Evolutionary conservation across 2,329 filamentous ascomycete species (phyloP), one percentile per base, ranked within the genome.

Genomic region (Monilinia fructicola): DNA sequence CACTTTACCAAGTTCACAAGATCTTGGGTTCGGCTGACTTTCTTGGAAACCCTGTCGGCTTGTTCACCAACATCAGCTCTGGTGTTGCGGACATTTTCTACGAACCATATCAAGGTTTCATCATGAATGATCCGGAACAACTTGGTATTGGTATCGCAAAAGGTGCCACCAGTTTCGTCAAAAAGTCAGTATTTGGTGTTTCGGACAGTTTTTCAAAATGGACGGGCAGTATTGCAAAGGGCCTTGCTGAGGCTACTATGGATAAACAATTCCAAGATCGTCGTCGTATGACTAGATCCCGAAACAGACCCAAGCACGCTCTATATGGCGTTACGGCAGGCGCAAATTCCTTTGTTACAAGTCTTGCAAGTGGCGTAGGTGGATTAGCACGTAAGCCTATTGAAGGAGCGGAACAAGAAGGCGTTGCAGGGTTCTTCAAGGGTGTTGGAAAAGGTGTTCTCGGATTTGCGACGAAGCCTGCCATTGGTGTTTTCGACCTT

Each of bases 261-360:
- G 95, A 99, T 81, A 98, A 99, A 78, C 94, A 99, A 76, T 99
- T 98, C 81, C 96, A 99, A 78, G 93, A 98, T 78, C 89, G 94
- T 68, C 89, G 95, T 64, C 91, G 96, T 67, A 99, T 98, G 83
- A 93, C 93, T 3, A 88, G 92, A 68, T 91, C 93, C 38, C 87
- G 96, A 56, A 99, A 99, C 78, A 85, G 94, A 68, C 96, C 95
- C 3, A 99, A 99, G 81, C 95, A 99, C 77, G 96, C 95, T 5
- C 83, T 99, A 2, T 99, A 97, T 75, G 95, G 96, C 62, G 94
- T 99, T 60, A 96, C 94, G 2, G 91, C 93, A 3, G 95, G 95
- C 23, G 95, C 95, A 31, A 98, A 97, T 79, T 96, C 93, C 21
- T 92, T 99, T 72, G 91, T 96, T 65, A 95, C 88, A 61, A 97